Base-by-base conservation (phyloP, 2,329 filamentous ascomycete genomes). In the Canariomyces notabilis region DNA sequence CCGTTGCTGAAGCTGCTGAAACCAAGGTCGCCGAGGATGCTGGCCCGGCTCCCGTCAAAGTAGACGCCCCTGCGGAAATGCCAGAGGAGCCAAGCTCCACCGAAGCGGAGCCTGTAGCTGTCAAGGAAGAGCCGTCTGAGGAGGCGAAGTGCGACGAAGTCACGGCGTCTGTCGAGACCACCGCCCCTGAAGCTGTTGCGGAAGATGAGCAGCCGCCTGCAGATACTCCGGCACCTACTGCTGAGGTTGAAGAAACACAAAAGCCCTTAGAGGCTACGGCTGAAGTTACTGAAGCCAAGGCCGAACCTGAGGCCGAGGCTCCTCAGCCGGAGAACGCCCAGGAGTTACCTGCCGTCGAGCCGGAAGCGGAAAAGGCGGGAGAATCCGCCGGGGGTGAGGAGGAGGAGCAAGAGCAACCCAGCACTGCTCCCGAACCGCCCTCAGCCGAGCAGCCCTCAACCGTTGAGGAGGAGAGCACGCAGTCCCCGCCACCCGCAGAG, bases 121-220 rank as follows among this genome's bases (percentile, higher is more conserved):
- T 31, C 11, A 39, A 18, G 7, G 42, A 54, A 22, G 46, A 48
- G 8, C 20, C 45, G 12, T 23, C 37, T 12, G 35, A 32, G 4
- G 43, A 51, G 18, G 34, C 18, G 11, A 19, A 21, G 19, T 45
- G 44, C 15, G 40, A 22, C 41, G 34, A 35, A 22, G 12, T 12
- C 14, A 8, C 26, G 26, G 26, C 26, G 9, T 12, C 14, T 29
- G 4, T 9, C 8, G 26, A 29, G 9, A 29, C 9, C 26, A 29
- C 9, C 9, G 26, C 34, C 4, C 11, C 40, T 8, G 46, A 42
- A 12, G 31, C 40, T 22, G 23, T 15, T 29, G 16, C 36, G 12
- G 41, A 42, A 23, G 9, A 21, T 34, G 38, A 39, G 14, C 26
- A 35, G 19, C 14, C 26, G 8, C 7, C 32, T 12, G 36, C 46